These are phyloP conservation scores for Leishmania tropica DNA, from an alignment of 208 protist species.

Conservation along the genomic window DNA sequence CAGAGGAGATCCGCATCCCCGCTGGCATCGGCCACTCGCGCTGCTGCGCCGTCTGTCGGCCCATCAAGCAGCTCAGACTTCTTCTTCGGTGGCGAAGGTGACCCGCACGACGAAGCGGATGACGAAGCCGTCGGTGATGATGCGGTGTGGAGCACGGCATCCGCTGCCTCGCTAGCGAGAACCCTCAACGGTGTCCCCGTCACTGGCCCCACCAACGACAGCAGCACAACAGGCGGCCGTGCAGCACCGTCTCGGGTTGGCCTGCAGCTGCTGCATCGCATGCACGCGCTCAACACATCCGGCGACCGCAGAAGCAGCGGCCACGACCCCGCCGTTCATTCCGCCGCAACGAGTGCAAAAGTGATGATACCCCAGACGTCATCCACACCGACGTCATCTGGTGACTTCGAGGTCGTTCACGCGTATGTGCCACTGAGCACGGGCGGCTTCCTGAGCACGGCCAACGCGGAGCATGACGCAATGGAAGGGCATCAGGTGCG, in stretches of 20 bases:
- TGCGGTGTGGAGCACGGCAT: neutral
- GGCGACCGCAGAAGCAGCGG: neutral
- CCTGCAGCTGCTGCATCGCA: slow-evolving; percentile 47
- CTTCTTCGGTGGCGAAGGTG: slow-evolving; percentile 9
- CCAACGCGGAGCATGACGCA: slow-evolving; percentile 23
- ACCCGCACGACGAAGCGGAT: neutral
- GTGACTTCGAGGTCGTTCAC: slow-evolving; percentile 48
- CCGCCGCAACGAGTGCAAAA: neutral
- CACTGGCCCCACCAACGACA: neutral
- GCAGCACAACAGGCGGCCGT: neutral
- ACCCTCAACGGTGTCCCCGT: neutral
- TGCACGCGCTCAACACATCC: slow-evolving; percentile 33
- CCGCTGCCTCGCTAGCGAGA: neutral
- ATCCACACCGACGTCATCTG: neutral
- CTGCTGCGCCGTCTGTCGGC: neutral
- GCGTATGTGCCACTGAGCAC: slow-evolving; percentile 78
- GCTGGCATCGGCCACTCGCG: neutral
- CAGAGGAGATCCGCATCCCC: neutral
- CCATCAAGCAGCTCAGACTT: slow-evolving; percentile 10
- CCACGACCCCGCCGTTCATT: neutral
- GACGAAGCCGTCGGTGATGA: neutral
- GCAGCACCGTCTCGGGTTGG: slow-evolving; percentile 34
- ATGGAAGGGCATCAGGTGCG: slow-evolving; percentile 35
- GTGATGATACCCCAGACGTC: neutral
- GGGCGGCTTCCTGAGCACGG: slow-evolving; percentile 74